Percentiles rank a stretch among this genome's conserved stretches.
Evolutionary conservation across 345 rosid genomes (phyloP).

Genomic region (Euclidium syriacum): DNA sequence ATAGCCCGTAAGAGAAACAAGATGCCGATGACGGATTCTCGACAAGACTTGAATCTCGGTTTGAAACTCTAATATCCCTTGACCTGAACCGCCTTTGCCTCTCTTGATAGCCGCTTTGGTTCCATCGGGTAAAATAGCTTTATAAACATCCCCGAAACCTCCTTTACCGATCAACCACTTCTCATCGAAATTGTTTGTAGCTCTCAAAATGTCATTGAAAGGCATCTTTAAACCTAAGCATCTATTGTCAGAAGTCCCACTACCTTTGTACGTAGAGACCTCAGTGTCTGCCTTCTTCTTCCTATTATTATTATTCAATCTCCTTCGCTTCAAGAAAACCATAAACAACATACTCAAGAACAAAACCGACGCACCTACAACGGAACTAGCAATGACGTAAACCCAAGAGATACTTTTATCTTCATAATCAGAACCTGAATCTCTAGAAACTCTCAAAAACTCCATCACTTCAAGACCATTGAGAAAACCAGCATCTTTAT

Average conservation of each 20-base stretch:
- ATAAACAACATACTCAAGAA: conserved; percentile 21
- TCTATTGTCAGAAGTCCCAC: conserved; percentile 27
- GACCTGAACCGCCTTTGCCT: not conserved
- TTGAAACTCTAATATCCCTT: not conserved
- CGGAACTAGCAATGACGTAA: conserved; percentile 33
- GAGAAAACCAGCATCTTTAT: conserved; percentile 36
- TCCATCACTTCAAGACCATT: conserved; percentile 63
- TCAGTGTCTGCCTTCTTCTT: conserved; percentile 43
- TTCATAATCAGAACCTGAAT: conserved; percentile 34
- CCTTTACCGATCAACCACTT: not conserved
- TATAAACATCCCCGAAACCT: not conserved
- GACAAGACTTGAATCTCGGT: conserved; percentile 26
- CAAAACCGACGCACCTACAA: conserved; percentile 27
- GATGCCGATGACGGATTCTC: conserved; percentile 52
- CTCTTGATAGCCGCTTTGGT: not conserved
- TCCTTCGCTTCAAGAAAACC: conserved; percentile 18
- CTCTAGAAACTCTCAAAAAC: conserved; percentile 42
- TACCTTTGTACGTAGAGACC: conserved; percentile 44
- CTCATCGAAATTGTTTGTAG: not conserved
- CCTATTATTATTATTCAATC: conserved; percentile 11
- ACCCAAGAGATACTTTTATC: conserved; percentile 33
- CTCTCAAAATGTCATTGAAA: not conserved
- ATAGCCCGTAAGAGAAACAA: conserved; percentile 57
- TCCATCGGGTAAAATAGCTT: not conserved
- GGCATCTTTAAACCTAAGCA: not conserved